These are phyloP conservation scores for Curvularia hawaiiensis DNA, from an alignment of 2,329 filamentous ascomycete species.

Conservation along the genomic window DNA sequence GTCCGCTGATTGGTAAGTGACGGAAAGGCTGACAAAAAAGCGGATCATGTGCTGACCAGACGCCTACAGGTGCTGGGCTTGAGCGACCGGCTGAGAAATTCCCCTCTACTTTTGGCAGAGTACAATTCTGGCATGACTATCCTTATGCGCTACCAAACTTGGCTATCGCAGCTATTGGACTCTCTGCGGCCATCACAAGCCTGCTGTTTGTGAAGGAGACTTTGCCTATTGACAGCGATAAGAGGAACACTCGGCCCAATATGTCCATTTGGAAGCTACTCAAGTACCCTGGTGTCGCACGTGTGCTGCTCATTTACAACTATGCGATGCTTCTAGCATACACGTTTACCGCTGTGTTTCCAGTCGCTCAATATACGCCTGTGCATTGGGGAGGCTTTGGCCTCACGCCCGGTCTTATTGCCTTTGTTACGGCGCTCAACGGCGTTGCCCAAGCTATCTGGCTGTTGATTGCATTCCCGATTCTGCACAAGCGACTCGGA, in stretches of 20 bases:
- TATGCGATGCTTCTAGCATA: conserved; percentile 72
- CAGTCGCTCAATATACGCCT: conserved; percentile 71
- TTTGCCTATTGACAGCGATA: conserved; percentile 34
- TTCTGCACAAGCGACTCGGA: conserved; percentile 67
- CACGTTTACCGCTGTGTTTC: conserved; percentile 71
- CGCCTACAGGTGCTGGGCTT: conserved; percentile 64
- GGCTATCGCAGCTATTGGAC: conserved; percentile 60
- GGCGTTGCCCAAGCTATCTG: conserved; percentile 72
- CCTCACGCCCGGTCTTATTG: conserved; percentile 68
- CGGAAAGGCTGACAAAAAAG: not conserved
- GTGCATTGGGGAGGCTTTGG: conserved; percentile 67
- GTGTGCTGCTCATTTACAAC: conserved; percentile 68
- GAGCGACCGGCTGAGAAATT: conserved; percentile 71
- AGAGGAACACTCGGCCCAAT: conserved; percentile 28
- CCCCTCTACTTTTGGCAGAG: conserved; percentile 59
- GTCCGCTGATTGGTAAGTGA: conserved; percentile 62
- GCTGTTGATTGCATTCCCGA: conserved; percentile 73
- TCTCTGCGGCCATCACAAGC: conserved; percentile 58
- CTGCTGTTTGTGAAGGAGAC: conserved; percentile 66
- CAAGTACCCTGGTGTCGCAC: conserved; percentile 66
- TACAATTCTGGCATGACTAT: conserved; percentile 65
- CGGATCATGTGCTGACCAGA: not conserved
- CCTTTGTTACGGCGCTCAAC: conserved; percentile 66
- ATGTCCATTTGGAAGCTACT: conserved; percentile 62
- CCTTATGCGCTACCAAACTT: conserved; percentile 71